A percentile compares a stretch with the other conserved stretches of the same genome.
These are phyloP conservation scores for Chrysoporthe puriensis DNA, from an alignment of 2,329 filamentous ascomycete species.

Conservation along the genomic window DNA sequence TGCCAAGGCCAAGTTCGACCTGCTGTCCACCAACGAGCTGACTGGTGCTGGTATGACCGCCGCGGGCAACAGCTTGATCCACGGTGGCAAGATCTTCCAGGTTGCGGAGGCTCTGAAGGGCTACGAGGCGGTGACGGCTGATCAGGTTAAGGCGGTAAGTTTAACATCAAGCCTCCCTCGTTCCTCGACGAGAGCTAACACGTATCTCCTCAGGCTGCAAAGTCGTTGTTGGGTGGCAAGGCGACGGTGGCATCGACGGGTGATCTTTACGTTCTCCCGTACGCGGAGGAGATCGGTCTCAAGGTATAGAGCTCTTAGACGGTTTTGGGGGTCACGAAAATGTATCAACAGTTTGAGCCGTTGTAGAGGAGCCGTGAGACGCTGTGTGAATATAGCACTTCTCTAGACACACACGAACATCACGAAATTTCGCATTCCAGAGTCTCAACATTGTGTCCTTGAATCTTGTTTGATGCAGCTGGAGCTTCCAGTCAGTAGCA, in stretches of 20 bases:
- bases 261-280: conserved; percentile 89
- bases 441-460: background rate
- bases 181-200: conserved; percentile 33
- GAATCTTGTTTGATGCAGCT: no score
- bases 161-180: background rate
- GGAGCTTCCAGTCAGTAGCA: background rate
- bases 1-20: conserved; percentile 90
- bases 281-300: conserved; percentile 90
- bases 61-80: conserved; percentile 82
- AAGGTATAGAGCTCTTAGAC: conserved; percentile 71
- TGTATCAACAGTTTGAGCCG: conserved; percentile 49
- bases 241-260: conserved; percentile 88
- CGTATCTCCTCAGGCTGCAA: conserved; percentile 69
- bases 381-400: conserved; percentile 52
- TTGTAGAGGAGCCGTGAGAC: conserved; percentile 42
- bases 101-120: conserved; percentile 78
- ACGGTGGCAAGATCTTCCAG: conserved; percentile 81
- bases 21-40: conserved; percentile 80
- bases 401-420: conserved; percentile 35
- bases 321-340: conserved; percentile 34
- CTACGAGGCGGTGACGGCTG: conserved; percentile 79
- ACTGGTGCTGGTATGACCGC: conserved; percentile 77
- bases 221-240: conserved; percentile 84
- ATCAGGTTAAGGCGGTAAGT: conserved; percentile 83
- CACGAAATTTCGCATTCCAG: conserved; percentile 21